Evolutionary conservation across 192 early-diverging fungal species (phyloP), one percentile per base, ranked within the genome.

Genomic region (Coemansia sp.): DNA sequence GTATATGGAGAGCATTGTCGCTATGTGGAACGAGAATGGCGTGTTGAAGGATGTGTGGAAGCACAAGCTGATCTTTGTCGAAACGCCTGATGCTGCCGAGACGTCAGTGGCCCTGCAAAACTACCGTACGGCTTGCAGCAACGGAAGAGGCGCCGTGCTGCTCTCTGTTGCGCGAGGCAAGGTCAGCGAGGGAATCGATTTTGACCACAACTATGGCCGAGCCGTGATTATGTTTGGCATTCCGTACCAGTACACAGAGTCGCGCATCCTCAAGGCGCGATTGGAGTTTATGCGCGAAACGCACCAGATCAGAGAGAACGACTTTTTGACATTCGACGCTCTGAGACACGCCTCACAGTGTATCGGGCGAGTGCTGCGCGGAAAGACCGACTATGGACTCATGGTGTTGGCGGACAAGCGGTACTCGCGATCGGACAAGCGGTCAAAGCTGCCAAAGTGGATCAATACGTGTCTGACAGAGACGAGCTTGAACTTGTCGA

Each of bases 181-280:
- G 75, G 96, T 99, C 18, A 97, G 95, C 21, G 98, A 98, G 82
- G 98, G 98, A 38, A 97, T 99, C 68, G 98, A 99, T 88, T 99
- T 99, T 70, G 98, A 99, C 77, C 96, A 99, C 78, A 92, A 99
- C 71, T 99, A 98, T 77, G 98, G 98, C 21, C 90, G 98, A 16
- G 96, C 98, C 28, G 98, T 99, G 61, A 88, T 99, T 63, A 90
- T 99, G 87, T 99, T 99, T 88, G 98, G 98, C 13, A 96, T 99
- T 56, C 98, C 98, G 5, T 99, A 98, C 75, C 98, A 99, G 85
- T 99, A 99, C 77, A 99, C 96, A 0, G 96, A 97, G 74, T 91
- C 88, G 53, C 76, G 96, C 21, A 96, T 97, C 42, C 73, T 99
- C 50, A 97, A 96, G 86, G 96, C 96, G 1, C 87, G 95, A 6